phyloP scores from a whole-genome alignment of 2,329 filamentous ascomycete genomes.

The Botryosphaeria agaves region DNA sequence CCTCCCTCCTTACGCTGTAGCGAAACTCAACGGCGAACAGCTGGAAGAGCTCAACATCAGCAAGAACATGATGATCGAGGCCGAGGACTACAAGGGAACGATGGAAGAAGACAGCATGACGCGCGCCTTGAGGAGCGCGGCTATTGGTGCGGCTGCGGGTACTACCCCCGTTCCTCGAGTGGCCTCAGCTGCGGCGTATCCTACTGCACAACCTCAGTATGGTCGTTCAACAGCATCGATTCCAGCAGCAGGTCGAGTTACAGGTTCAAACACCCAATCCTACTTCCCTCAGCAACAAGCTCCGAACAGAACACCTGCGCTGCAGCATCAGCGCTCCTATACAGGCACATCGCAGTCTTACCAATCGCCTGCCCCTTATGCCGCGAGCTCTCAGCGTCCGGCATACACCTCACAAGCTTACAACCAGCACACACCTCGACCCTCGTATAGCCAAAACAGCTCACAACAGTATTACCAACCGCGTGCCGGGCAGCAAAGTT shows the following conservation, averaged over 20 bases:
- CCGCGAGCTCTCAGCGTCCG: constrained; percentile 2
- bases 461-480: constrained; percentile 6
- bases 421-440: constrained; percentile 9
- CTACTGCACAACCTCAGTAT: too few relatives aligned
- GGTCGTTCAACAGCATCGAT: too few relatives aligned
- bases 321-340: not conserved
- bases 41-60: constrained; percentile 70
- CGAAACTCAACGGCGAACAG: constrained; percentile 73
- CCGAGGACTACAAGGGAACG: constrained; percentile 55
- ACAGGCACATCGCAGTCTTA: too few relatives aligned
- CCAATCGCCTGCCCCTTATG: not conserved
- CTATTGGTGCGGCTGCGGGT: constrained; percentile 14
- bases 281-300: constrained; percentile 4
- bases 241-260: too few relatives aligned
- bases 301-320: constrained; percentile 1
- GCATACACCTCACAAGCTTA: constrained; percentile 4
- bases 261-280: constrained; percentile 1
- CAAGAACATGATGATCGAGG: constrained; percentile 57
- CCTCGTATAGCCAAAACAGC: constrained; percentile 9
- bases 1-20: constrained; percentile 69
- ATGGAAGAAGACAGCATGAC: constrained; percentile 65
- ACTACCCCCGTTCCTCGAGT: constrained; percentile 7
- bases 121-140: constrained; percentile 23
- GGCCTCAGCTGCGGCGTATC: not conserved
- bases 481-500: constrained; percentile 1